phyloP scores from a whole-genome alignment of 345 rosid genomes.

The Mercurialis annua region DNA sequence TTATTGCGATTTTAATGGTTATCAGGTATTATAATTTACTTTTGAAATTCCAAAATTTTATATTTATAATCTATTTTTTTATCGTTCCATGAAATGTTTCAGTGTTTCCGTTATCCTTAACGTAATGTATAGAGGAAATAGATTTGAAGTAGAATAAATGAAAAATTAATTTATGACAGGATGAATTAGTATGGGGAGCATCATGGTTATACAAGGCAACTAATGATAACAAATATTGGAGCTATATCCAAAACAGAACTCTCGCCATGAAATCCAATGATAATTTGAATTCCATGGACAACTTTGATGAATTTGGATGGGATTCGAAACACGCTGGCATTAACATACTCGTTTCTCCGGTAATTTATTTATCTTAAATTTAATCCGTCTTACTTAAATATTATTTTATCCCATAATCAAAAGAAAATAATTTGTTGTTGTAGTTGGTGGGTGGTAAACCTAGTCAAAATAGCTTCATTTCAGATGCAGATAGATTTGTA shows the following conservation, averaged over 20 bases:
- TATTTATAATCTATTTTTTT: neutral
- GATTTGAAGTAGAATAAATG: too few species aligned
- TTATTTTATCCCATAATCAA: too few species aligned
- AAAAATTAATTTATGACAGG: constrained; percentile 14
- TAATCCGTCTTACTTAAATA: too few species aligned
- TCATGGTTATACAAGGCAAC: constrained; percentile 29
- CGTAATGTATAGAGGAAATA: too few species aligned
- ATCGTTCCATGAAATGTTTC: neutral
- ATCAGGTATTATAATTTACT: too few species aligned
- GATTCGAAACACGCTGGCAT: constrained; percentile 24
- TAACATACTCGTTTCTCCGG: constrained; percentile 17
- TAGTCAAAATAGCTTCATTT: neutral
- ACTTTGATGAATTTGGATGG: constrained; percentile 27
- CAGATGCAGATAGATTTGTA: constrained; percentile 18
- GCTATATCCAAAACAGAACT: neutral
- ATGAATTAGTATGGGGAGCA: constrained; percentile 31
- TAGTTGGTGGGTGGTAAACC: neutral
- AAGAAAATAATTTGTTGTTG: neutral
- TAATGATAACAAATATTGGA: constrained; percentile 2
- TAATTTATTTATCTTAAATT: too few species aligned
- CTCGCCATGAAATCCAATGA: neutral
- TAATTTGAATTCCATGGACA: neutral
- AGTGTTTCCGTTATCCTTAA: too few species aligned
- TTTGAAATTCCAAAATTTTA: too few species aligned
- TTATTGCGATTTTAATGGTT: constrained; percentile 24